Percentiles rank a stretch among this genome's conserved stretches.
Evolutionary conservation across 1,284 basidiomycete species (phyloP).

Genomic region (Entoloma clypeatum): DNA sequence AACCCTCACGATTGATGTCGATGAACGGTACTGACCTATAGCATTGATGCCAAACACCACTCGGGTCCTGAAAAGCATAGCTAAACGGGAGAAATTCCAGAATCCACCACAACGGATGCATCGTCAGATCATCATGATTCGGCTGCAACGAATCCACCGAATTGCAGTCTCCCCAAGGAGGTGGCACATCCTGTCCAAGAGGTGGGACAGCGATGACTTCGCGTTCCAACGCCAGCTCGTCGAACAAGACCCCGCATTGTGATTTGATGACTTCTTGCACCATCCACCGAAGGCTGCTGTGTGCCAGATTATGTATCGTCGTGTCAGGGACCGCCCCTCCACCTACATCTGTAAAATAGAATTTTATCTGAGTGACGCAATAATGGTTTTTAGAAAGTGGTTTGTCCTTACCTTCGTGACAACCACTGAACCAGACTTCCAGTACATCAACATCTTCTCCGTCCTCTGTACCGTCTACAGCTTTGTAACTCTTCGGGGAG

Average conservation of each 20-base stretch:
- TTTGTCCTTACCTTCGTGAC: constrained; percentile 47
- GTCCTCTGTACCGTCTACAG: constrained; percentile 12
- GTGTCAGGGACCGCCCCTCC: constrained; percentile 54
- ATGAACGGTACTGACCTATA: constrained; percentile 29
- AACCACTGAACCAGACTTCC: constrained; percentile 66
- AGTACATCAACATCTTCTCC: constrained; percentile 41
- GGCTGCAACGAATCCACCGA: constrained; percentile 34
- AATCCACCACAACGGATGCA: constrained; percentile 42
- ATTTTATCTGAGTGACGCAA: too few relatives aligned
- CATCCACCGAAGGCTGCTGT: constrained; percentile 75
- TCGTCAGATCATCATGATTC: constrained; percentile 38
- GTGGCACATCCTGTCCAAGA: too few relatives aligned
- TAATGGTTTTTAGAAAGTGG: background rate
- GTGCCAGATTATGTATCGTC: constrained; percentile 41
- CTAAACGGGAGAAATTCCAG: constrained; percentile 43
- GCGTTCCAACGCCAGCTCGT: constrained; percentile 31
- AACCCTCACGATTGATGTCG: too few relatives aligned
- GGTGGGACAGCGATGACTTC: constrained; percentile 24
- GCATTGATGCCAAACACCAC: constrained; percentile 38
- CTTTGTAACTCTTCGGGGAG: constrained; percentile 1
- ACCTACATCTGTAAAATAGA: constrained; percentile 52
- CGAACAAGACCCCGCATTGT: constrained; percentile 52
- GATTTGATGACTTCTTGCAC: constrained; percentile 43
- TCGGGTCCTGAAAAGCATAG: constrained; percentile 38
- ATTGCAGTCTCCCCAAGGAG: too few relatives aligned